These are phyloP conservation scores for Hyphopichia khmerensis DNA, from an alignment of 1,139 yeast species.

Conservation along the genomic window DNA sequence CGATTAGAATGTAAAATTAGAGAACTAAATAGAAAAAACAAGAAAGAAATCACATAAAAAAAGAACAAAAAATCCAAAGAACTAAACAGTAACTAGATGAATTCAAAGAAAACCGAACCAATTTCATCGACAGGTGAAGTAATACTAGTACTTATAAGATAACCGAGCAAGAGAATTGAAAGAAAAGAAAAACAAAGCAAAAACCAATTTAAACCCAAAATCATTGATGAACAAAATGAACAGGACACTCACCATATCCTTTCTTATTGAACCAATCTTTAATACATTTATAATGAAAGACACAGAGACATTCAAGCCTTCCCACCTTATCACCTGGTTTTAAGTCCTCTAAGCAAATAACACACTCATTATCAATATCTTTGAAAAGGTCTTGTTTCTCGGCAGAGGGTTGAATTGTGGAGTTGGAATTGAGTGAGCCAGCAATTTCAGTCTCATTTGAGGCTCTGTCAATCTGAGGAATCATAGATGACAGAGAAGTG, in stretches of 20 bases:
- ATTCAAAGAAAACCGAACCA: not conserved
- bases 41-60: not conserved
- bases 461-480: not conserved
- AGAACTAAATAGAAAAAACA: not conserved
- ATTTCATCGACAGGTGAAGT: too few species aligned
- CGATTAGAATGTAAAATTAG: not conserved
- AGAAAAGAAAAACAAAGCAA: not conserved
- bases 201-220: too few species aligned
- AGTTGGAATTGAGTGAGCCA: conserved; percentile 25
- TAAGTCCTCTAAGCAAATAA: conserved; percentile 88
- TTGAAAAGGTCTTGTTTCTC: conserved; percentile 18
- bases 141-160: too few species aligned
- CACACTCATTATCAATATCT: conserved; percentile 67
- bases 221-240: conserved; percentile 51
- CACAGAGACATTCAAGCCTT: conserved; percentile 88
- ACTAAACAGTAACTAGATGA: not conserved
- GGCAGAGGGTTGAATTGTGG: conserved; percentile 19
- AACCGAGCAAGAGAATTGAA: not conserved
- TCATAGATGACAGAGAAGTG: conserved; percentile 1
- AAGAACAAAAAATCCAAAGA: not conserved
- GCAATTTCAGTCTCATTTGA: conserved; percentile 10
- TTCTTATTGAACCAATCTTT: conserved; percentile 86
- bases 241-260: conserved; percentile 86
- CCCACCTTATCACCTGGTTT: conserved; percentile 87
- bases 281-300: conserved; percentile 88